Conservation (phyloP, 805 yeast species). For the Yarrowia hollandica region DNA sequence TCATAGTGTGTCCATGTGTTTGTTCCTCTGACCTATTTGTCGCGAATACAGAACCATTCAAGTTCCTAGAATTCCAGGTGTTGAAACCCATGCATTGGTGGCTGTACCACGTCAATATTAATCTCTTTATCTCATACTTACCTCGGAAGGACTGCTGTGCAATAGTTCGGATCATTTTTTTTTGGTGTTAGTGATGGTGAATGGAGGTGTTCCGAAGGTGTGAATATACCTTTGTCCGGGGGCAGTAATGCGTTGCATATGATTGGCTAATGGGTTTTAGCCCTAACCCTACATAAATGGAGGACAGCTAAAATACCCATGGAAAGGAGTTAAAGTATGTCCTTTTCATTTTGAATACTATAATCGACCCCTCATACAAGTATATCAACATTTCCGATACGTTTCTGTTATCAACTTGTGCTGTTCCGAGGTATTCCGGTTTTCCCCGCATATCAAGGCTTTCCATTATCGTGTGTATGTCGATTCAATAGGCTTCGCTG, state of each 20-base stretch:
- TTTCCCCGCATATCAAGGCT: slow-evolving; percentile 21
- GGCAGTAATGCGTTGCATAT: slow-evolving; percentile 23
- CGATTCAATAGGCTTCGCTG: slow-evolving; percentile 6
- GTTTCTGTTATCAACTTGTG: background rate
- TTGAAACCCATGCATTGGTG: background rate
- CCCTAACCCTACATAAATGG: slow-evolving; percentile 8
- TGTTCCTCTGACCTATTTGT: no score
- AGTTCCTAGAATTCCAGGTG: no score
- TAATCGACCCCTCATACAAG: no score
- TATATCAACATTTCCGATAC: no score
- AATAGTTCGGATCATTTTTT: slow-evolving; percentile 28
- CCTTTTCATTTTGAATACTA: no score
- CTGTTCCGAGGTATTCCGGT: slow-evolving; percentile 5
- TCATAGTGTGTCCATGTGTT: no score
- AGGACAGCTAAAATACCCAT: background rate
- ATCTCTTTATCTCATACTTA: background rate
- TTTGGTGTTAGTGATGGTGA: slow-evolving; percentile 22
- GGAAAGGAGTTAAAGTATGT: no score
- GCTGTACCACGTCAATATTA: background rate
- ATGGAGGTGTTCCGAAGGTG: slow-evolving; percentile 13
- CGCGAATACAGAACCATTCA: no score
- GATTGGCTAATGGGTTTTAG: slow-evolving; percentile 20
- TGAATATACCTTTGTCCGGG: slow-evolving; percentile 23
- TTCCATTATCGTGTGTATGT: slow-evolving; percentile 14
- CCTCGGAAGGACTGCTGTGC: slow-evolving; percentile 30